Percentiles rank a stretch among this genome's conserved stretches.
Conservation (phyloP, 2,329 filamentous ascomycete species). For the Botrytis pseudocinerea region DNA sequence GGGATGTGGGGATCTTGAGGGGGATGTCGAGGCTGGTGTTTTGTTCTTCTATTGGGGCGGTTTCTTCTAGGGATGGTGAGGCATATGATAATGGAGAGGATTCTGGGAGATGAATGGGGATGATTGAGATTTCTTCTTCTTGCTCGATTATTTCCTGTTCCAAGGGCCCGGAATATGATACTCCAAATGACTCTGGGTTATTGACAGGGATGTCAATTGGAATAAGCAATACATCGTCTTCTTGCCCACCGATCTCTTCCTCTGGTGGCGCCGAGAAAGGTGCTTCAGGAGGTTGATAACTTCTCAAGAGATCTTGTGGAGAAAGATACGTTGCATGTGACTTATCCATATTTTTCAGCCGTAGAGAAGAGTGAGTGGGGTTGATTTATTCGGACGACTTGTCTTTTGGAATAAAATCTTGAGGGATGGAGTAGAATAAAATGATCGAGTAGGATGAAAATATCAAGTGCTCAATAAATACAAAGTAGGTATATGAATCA, state of each 20-base stretch:
- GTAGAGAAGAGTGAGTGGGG: background rate
- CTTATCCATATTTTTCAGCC: background rate
- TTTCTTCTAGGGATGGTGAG: background rate
- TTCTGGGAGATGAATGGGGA: background rate
- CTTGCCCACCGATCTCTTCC: background rate
- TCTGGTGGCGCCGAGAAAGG: background rate
- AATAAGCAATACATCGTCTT: background rate
- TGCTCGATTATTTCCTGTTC: background rate
- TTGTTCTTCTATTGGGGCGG: background rate
- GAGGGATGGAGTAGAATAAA: background rate
- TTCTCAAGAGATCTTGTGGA: background rate
- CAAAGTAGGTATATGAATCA: background rate
- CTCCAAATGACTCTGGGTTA: background rate
- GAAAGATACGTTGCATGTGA: no score
- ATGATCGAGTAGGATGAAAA: background rate
- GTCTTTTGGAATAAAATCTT: background rate
- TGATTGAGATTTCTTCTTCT: background rate
- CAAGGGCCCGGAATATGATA: rapidly evolving
- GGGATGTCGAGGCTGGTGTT: background rate
- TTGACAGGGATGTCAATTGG: background rate
- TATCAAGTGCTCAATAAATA: background rate
- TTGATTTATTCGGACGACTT: background rate
- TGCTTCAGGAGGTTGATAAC: background rate
- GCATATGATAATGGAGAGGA: background rate
- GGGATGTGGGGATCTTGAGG: no score